Base-by-base conservation (phyloP, 1,139 yeast species). In the Geotrichum siamense region DNA sequence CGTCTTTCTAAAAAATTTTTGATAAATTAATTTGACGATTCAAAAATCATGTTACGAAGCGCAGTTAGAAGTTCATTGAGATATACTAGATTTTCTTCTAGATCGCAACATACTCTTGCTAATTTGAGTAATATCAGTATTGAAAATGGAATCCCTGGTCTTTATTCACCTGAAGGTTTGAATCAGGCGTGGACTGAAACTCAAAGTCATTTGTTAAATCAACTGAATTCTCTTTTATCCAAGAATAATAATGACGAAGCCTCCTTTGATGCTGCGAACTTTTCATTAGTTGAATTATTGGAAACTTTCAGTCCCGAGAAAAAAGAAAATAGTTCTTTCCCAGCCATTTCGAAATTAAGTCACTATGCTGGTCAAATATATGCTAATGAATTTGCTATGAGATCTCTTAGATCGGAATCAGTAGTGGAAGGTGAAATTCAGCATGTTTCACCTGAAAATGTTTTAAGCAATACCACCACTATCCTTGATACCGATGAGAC, bases 331-430 rank as follows among this genome's bases (percentile, higher is more conserved):
- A 16, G 37, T 21, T 15, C 16, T 12, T 16, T 12, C 4, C 20
- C 25, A 4, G 8, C n/a, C 12, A n/a, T 9, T 13, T 8, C 6
- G 10, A 33, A 33, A 15, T 4, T 33, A 8, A 26, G 26, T 4
- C 37, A 84, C 63, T 76, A 74, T 58, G 96, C 97, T 9, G 82
- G 95, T 1, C 95, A 84, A 62, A 80, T 89, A 2, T 94, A 85
- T 67, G 86, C 85, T 63, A 91, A 91, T 65, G 96, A 93, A 67
- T 76, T 91, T 52, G 86, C 84, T 60, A 80, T 87, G 63, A 78
- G 81, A 9, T 41, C 45, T 5, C 27, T 47, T 22, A 31, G 36
- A 25, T 42, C 45, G 2, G 43, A 43, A 30, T 16, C 39, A 27
- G 23, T 51, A 10, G 61, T 62, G 17, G 36, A 34, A 3, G 39